Evolutionary conservation across 306 rosid species (phyloP), one percentile per base, ranked within the genome.

Genomic region (Dalbergia cochinchinensis): DNA sequence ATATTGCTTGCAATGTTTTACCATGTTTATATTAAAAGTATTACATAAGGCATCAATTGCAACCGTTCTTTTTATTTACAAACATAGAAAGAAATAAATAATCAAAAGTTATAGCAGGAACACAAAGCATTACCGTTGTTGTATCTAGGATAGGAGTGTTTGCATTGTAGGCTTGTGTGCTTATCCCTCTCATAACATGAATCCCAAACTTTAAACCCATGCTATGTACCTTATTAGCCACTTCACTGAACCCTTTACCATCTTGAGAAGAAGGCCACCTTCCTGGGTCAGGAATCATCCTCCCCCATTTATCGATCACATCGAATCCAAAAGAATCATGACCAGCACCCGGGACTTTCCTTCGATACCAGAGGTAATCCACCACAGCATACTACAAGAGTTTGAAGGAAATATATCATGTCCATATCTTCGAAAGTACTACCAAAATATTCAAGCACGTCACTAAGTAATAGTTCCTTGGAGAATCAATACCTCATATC

Each of bases 101-200:
- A 48, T 20, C 31, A 26, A 26, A 71, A 44, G 78, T 75, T 18
- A 58, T 65, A 68, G 71, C 15, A 66, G 13, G 57, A 72, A 18
- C 41, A 51, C 11, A 42, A 74, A 77, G 76, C 79, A 77, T 74
- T 90, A 94, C 99, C 96, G 74, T 90, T 15, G 73, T 73, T 35
- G 82, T 54, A 75, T 95, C 99, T 64, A 95, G 86, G 82, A 95
- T 90, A 78, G 97, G 94, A 65, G 99, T 90, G 73, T 87, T 92
- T 13, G 92, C 96, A 80, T 89, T 89, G 57, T 93, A 90, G 4
- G 96, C 98, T 86, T 95, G 98, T 13, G 98, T 91, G 74, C 99
- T 95, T 75, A 95, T 95, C 76, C 98, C 99, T 77, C 96, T 88
- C 99, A 95, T 93, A 65, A 93, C 85, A 91, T 93, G 98, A 96